These are phyloP conservation scores for Fusarium algeriense DNA, from an alignment of 2,329 filamentous ascomycete genomes.

Conservation along the genomic window DNA sequence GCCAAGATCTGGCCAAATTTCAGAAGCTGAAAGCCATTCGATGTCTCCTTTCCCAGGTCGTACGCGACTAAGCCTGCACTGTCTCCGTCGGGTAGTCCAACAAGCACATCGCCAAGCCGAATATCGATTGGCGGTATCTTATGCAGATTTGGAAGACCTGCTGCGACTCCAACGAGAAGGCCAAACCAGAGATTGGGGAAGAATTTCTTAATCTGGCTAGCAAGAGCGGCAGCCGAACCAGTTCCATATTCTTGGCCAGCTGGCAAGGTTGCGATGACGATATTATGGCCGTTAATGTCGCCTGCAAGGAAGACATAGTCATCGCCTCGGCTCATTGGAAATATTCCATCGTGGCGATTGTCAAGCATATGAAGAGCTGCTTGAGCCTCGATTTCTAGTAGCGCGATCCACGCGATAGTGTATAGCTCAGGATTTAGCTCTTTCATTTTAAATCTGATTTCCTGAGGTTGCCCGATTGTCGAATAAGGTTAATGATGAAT, in stretches of 20 bases:
- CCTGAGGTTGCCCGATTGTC: too few species aligned
- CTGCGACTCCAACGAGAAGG: slow-evolving; percentile 53
- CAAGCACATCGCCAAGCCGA: slow-evolving; percentile 55
- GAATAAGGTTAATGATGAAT: neutral
- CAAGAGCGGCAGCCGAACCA: slow-evolving; percentile 51
- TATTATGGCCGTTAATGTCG: slow-evolving; percentile 52
- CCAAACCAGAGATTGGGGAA: slow-evolving; percentile 55
- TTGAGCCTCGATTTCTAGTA: slow-evolving; percentile 53
- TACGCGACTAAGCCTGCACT: slow-evolving; percentile 50
- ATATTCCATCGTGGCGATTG: slow-evolving; percentile 48
- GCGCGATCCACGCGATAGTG: slow-evolving; percentile 54
- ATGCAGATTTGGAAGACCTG: slow-evolving; percentile 50
- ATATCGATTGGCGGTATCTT: slow-evolving; percentile 49
- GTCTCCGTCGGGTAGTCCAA: slow-evolving; percentile 45
- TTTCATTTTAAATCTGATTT: neutral
- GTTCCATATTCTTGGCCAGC: slow-evolving; percentile 51
- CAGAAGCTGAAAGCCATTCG: slow-evolving; percentile 45
- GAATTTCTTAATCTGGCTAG: slow-evolving; percentile 50
- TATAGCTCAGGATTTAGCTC: slow-evolving; percentile 43
- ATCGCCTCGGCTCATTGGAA: slow-evolving; percentile 49
- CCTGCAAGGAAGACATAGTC: slow-evolving; percentile 55
- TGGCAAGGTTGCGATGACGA: slow-evolving; percentile 53
- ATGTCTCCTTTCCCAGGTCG: slow-evolving; percentile 51
- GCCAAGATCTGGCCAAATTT: slow-evolving; percentile 43
- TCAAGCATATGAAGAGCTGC: slow-evolving; percentile 54